phyloP scores from a whole-genome alignment of 371 early-diverging fungal species.

The Mucor mucedo region DNA sequence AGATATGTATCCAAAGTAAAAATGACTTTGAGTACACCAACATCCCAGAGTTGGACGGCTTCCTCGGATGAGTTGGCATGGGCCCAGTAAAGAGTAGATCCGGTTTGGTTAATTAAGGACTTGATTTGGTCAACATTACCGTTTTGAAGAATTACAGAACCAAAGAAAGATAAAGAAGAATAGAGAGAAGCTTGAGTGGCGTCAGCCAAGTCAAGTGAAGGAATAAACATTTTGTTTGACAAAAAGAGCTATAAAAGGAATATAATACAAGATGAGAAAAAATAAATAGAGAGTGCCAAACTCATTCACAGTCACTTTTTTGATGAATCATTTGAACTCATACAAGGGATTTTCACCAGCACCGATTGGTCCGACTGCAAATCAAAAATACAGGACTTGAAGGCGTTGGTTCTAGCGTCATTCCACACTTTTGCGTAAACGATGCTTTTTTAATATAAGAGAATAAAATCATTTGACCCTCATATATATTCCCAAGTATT shows the following conservation, averaged over 20 bases:
- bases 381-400: too few species aligned
- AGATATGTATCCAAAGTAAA: constrained; percentile 46
- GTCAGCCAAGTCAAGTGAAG: constrained; percentile 49
- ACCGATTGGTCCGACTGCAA: too few species aligned
- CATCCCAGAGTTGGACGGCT: constrained; percentile 61
- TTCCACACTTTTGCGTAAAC: too few species aligned
- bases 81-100: constrained; percentile 62
- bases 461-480: too few species aligned
- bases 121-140: constrained; percentile 44
- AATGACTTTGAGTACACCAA: constrained; percentile 66
- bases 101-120: constrained; percentile 43
- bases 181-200: constrained; percentile 32
- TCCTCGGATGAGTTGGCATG: constrained; percentile 52
- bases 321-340: too few species aligned
- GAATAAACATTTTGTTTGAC: constrained; percentile 55
- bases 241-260: constrained; percentile 5
- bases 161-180: constrained; percentile 35
- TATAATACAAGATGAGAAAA: constrained; percentile 2
- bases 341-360: too few species aligned
- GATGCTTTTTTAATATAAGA: too few species aligned
- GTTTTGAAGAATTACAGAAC: constrained; percentile 39
- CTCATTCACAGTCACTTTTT: neutral
- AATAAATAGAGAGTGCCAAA: constrained; percentile 1
- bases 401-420: too few species aligned
- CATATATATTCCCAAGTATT: too few species aligned